Conservation (phyloP, 495 filamentous ascomycete species). For the Talaromyces borbonicus region DNA sequence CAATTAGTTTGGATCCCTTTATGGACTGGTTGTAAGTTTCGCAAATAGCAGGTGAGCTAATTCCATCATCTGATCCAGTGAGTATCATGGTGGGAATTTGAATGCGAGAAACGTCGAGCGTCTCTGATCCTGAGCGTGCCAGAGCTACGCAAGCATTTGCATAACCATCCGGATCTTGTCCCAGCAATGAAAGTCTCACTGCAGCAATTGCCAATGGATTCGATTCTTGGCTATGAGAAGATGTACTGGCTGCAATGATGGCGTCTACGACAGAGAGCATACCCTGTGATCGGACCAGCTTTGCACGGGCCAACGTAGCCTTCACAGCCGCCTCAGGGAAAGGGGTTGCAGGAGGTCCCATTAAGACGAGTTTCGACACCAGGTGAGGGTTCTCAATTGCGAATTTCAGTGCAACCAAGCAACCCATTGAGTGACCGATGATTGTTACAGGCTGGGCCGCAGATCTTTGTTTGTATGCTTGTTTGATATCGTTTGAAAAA, state of each 20-base stretch:
- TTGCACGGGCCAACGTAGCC: conserved; percentile 29
- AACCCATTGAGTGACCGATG: conserved; percentile 34
- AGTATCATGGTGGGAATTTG: conserved; percentile 21
- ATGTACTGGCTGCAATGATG: conserved; percentile 22
- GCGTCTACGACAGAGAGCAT: conserved; percentile 31
- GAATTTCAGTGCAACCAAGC: conserved; percentile 28
- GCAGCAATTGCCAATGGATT: conserved; percentile 30
- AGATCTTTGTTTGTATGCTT: conserved; percentile 14
- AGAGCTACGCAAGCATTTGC: conserved; percentile 44
- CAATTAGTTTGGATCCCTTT: conserved; percentile 3
- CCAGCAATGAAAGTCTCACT: conserved; percentile 28
- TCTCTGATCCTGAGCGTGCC: conserved; percentile 22
- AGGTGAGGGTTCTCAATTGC: conserved; percentile 19
- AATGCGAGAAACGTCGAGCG: conserved; percentile 17
- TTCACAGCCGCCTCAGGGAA: conserved; percentile 33
- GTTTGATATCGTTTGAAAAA: conserved; percentile 27
- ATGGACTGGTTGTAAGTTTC: conserved; percentile 8
- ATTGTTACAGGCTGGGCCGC: conserved; percentile 12
- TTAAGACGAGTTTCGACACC: conserved; percentile 26
- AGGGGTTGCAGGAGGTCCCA: conserved; percentile 27
- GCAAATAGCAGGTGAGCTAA: conserved; percentile 12
- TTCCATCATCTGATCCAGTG: conserved; percentile 32
- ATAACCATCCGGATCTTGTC: conserved; percentile 43
- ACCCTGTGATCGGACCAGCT: conserved; percentile 29
- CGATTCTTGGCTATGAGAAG: conserved; percentile 20